Base-by-base conservation (phyloP, 2,329 filamentous ascomycete genomes). In the Dactylellina haptotyla region DNA sequence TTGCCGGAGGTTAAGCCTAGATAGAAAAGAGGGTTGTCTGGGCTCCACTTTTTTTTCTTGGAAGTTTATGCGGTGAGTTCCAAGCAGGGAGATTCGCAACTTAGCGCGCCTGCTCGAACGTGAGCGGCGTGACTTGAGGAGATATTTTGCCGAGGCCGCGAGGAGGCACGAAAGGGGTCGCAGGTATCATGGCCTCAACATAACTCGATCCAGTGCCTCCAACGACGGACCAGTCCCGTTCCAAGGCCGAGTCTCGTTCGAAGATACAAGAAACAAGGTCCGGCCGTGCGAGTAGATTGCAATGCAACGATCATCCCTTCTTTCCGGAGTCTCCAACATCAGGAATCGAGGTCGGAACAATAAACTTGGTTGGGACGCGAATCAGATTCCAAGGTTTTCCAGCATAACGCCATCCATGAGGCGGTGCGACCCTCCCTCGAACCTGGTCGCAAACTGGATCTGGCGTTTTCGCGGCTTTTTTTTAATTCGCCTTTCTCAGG, bases 71-170 rank as follows among this genome's bases (percentile, higher is more conserved):
- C 69, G 41, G 56, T 50, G 5, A 54, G 43, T 32, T 56, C 61
- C 61, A 41, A 62, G 69, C 61, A 61, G 66, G 69, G 69, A 73
- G 51, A 73, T 73, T 73, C 69, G 69, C 56, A 73, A 73, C 69
- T 73, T 66, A 73, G 69, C 69, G 69, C 69, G 69, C 69, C 69
- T 66, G 61, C 69, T 73, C 61, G 46, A 73, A 73, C 69, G 46
- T 65, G 61, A 53, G 20, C 54, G 54, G 69, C 59, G 67, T 72
- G 61, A 72, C 59, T 61, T 57, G 54, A 37, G 56, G 54, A 46
- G n/a, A n/a, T n/a, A n/a, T 73, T 73, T 73, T 73, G 39, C 69
- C 69, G 61, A 62, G 61, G 61, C 26, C 54, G 50, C 32, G 54
- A 58, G 26, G 45, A 28, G n/a, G n/a, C n/a, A n/a, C n/a, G n/a